These are phyloP conservation scores for Raffaelea ambrosiae DNA, from an alignment of 2,329 filamentous ascomycete species.

Conservation along the genomic window DNA sequence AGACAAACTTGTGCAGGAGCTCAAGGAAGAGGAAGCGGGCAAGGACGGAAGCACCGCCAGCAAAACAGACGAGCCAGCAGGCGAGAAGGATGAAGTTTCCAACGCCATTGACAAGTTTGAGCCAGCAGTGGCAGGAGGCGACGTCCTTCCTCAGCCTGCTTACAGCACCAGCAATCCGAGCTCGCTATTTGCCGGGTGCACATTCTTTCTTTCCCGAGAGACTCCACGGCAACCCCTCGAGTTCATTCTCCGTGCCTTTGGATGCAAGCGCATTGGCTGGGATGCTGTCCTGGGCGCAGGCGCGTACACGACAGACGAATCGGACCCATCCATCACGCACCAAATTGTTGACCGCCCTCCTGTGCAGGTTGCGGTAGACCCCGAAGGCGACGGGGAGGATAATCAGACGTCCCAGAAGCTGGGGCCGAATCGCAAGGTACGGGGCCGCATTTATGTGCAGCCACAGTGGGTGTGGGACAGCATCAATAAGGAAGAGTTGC, in stretches of 20 bases:
- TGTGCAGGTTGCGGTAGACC: slow-evolving; percentile 49
- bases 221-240: slow-evolving; percentile 84
- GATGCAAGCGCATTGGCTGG: slow-evolving; percentile 94
- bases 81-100: slow-evolving; percentile 29
- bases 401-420: slow-evolving; percentile 55
- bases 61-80: slow-evolving; percentile 28
- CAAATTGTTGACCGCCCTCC: slow-evolving; percentile 90
- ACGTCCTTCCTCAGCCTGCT: slow-evolving; percentile 73
- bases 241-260: slow-evolving; percentile 87
- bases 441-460: slow-evolving; percentile 88
- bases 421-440: slow-evolving; percentile 61
- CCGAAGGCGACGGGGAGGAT: slow-evolving; percentile 35
- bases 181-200: slow-evolving; percentile 79
- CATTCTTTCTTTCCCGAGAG: slow-evolving; percentile 89
- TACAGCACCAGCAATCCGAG: slow-evolving; percentile 57
- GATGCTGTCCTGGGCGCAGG: slow-evolving; percentile 84
- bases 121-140: slow-evolving; percentile 72
- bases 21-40: slow-evolving; percentile 39
- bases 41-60: slow-evolving; percentile 25
- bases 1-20: slow-evolving; percentile 59
- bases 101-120: slow-evolving; percentile 86
- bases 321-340: slow-evolving; percentile 84
- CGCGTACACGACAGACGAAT: slow-evolving; percentile 83
- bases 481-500: slow-evolving; percentile 82
- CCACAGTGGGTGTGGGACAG: slow-evolving; percentile 99